These are phyloP conservation scores for Dactylorhiza incarnata DNA, from an alignment of 106 monocot genomes.

Conservation along the genomic window DNA sequence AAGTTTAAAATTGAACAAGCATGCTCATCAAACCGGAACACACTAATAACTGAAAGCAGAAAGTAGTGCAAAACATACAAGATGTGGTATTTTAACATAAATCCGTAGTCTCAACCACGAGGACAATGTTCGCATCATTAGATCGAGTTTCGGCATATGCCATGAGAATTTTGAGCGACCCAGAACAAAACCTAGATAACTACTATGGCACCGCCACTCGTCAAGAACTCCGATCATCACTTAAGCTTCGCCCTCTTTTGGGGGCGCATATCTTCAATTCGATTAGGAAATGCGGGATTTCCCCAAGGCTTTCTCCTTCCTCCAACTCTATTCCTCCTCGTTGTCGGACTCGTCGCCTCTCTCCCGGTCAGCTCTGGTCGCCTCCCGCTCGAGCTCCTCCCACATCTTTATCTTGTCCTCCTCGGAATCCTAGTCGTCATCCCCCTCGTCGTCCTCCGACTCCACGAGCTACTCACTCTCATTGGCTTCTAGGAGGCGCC, in stretches of 20 bases:
- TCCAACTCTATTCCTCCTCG: slow-evolving; percentile 61
- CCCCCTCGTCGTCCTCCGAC: slow-evolving; percentile 58
- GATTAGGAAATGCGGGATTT: slow-evolving; percentile 43
- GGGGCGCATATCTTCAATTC: slow-evolving; percentile 31
- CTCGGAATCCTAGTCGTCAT: slow-evolving; percentile 58
- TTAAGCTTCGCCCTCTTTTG: slow-evolving; percentile 48
- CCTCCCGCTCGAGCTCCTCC: slow-evolving; percentile 93
- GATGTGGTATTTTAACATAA: too few species aligned
- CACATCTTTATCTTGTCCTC: slow-evolving; percentile 97
- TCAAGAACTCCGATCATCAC: slow-evolving; percentile 11
- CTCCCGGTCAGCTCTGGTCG: slow-evolving; percentile 82
- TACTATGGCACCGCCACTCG: too few species aligned
- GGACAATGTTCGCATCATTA: too few species aligned
- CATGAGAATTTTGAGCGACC: too few species aligned
- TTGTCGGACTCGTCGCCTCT: slow-evolving; percentile 65
- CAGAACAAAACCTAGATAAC: too few species aligned
- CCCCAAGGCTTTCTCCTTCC: slow-evolving; percentile 51
- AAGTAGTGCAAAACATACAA: too few species aligned
- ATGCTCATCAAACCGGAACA: too few species aligned
- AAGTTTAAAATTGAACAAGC: too few species aligned
- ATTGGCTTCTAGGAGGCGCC: slow-evolving; percentile 40
- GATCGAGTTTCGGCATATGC: too few species aligned
- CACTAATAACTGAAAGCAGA: too few species aligned
- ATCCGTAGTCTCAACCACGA: too few species aligned
- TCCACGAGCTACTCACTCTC: slow-evolving; percentile 73